phyloP scores from a whole-genome alignment of 1,284 basidiomycete species.

The Sporisorium graminicola region DNA sequence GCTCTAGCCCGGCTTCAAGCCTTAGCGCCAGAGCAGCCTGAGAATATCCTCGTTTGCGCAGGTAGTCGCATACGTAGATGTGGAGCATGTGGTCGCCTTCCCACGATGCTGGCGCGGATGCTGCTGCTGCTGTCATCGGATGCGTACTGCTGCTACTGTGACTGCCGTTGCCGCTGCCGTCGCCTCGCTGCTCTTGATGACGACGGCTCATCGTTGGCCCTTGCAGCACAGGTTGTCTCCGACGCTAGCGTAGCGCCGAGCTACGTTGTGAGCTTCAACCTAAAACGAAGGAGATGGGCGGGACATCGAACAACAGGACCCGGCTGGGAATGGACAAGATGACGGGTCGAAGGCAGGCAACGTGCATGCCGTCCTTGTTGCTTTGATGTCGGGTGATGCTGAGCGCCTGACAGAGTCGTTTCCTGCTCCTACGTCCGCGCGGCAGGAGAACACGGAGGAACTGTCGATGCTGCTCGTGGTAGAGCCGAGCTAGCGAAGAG shows the following conservation, averaged over 20 bases:
- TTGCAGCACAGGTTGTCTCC: not conserved
- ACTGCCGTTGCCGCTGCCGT: not conserved
- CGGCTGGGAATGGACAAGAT: not conserved
- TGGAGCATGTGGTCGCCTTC: slow-evolving; percentile 48
- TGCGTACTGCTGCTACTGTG: not conserved
- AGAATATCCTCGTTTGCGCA: slow-evolving; percentile 35
- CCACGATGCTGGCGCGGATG: slow-evolving; percentile 23
- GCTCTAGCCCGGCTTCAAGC: slow-evolving; percentile 31
- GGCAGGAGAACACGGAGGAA: not conserved
- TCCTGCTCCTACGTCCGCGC: not conserved
- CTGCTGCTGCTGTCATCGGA: not conserved
- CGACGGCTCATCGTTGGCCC: slow-evolving; percentile 1
- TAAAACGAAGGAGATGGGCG: not conserved
- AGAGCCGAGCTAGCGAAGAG: not conserved
- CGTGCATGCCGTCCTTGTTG: not conserved
- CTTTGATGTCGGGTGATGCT: not conserved
- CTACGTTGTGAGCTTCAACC: not conserved
- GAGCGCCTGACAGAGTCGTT: no score
- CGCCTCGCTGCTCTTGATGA: not conserved
- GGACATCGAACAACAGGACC: not conserved
- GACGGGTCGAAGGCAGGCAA: not conserved
- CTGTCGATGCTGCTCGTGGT: not conserved
- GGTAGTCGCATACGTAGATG: slow-evolving; percentile 50
- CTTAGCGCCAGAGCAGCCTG: slow-evolving; percentile 29
- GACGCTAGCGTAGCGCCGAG: not conserved